Evolutionary conservation across 495 filamentous ascomycete genomes (phyloP), one percentile per base, ranked within the genome.

Genomic region (Aspergillus sclerotioniger): DNA sequence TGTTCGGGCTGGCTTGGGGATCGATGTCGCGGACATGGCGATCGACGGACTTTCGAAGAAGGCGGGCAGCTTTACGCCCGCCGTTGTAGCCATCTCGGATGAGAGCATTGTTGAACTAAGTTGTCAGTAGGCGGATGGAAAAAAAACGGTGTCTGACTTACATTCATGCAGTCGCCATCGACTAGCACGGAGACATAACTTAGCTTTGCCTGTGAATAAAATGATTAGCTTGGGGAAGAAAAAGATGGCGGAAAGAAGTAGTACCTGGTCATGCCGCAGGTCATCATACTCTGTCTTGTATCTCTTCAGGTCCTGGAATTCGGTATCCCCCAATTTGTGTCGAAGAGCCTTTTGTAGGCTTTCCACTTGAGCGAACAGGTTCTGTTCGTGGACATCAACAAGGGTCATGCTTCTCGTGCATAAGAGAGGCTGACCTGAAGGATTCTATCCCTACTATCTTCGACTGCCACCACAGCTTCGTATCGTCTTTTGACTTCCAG

Each of bases 161-260:
- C 69, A 56, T 72, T 72, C 65, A 68, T 72, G 56, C 63, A 59
- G 29, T 72, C 69, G 8, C 69, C 67, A 56, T 72, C 67, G 43
- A 72, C 61, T 15, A 72, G 54, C 28, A 72, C 65, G 16, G 62
- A 70, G 51, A 67, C 62, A 51, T 56, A 72, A 45, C 52, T 60
- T 12, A 68, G 31, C 51, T 56, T 65, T 16, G 53, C 57, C 65
- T 67, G 17, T 8, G 16, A 8, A 25, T 25, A 12, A 53, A 21
- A 54, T 33, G 48, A 4, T 53, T 3, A 47, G 17, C 19, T 20
- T 12, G 0, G 15, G 1, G 4, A 32, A 12, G 37, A 6, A 39
- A 12, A 39, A 31, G 4, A 2, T 19, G 13, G 28, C 13, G 21
- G 12, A 39, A 16, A 20, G 15, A 1, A 25, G 2, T 56, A 19